Evolutionary conservation across 441 rosid species (phyloP).

Genomic region (Theobroma grandiflorum): DNA sequence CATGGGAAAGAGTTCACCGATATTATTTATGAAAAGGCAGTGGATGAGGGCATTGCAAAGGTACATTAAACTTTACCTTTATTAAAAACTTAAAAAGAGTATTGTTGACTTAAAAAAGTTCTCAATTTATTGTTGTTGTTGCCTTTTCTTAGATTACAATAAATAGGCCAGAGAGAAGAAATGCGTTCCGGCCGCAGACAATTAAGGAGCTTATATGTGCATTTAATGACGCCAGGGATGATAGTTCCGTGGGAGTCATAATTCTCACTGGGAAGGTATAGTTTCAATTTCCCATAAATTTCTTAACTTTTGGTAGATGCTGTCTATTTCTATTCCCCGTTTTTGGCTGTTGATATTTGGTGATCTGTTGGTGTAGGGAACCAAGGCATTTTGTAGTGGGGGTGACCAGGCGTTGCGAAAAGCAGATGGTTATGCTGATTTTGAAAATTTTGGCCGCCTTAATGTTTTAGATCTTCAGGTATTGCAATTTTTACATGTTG

Average conservation of each 20-base stretch:
- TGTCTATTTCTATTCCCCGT: neutral
- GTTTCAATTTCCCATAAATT: neutral
- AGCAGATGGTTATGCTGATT: conserved; percentile 80
- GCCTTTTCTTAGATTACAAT: conserved; percentile 64
- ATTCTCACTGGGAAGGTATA: conserved; percentile 87
- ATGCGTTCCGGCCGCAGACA: conserved; percentile 82
- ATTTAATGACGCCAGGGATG: conserved; percentile 86
- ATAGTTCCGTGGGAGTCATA: conserved; percentile 76
- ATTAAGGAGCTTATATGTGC: conserved; percentile 81
- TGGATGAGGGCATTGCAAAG: conserved; percentile 89
- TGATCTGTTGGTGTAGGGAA: conserved; percentile 63
- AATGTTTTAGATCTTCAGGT: conserved; percentile 94
- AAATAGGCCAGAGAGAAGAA: conserved; percentile 83
- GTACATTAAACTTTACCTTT: conserved; percentile 34
- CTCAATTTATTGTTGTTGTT: neutral
- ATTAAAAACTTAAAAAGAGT: neutral
- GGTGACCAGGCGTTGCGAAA: conserved; percentile 88
- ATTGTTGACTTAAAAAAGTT: neutral
- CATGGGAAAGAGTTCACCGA: conserved; percentile 61
- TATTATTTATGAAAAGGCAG: conserved; percentile 81
- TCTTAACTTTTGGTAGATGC: too few relatives aligned
- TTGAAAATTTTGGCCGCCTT: conserved; percentile 67
- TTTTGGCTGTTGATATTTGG: neutral
- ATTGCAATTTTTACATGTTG: neutral
- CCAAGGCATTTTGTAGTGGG: conserved; percentile 89